Evolutionary conservation across 805 yeast genomes (phyloP).

Genomic region (Metschnikowia anglica): DNA sequence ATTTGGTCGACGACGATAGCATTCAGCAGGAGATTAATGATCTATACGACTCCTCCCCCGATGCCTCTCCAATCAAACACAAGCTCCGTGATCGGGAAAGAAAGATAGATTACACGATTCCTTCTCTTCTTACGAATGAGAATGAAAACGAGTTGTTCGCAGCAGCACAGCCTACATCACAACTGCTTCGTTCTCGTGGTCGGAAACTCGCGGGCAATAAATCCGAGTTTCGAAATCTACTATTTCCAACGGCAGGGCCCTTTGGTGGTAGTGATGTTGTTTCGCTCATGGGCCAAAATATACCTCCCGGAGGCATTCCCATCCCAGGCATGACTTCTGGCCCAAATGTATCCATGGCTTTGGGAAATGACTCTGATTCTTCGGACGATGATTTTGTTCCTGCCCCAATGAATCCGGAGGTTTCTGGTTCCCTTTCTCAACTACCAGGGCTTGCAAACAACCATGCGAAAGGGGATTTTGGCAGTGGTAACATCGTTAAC

Average conservation of each 20-base stretch:
- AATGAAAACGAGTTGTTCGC: slow-evolving; percentile 27
- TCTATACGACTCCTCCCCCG: slow-evolving; percentile 60
- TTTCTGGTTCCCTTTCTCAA: slow-evolving; percentile 2
- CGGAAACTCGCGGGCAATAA: slow-evolving; percentile 34
- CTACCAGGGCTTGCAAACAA: slow-evolving; percentile 11
- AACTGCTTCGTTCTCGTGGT: slow-evolving; percentile 31
- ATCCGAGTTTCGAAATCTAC: slow-evolving; percentile 56
- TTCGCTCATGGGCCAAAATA: slow-evolving; percentile 72
- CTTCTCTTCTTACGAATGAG: slow-evolving; percentile 69
- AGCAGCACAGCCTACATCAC: slow-evolving; percentile 13
- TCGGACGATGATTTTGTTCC: slow-evolving; percentile 52
- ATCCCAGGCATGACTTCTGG: slow-evolving; percentile 32
- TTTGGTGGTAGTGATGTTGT: slow-evolving; percentile 95
- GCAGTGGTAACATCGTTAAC: slow-evolving; percentile 18
- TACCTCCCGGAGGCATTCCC: slow-evolving; percentile 51
- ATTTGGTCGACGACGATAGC: slow-evolving; percentile 33
- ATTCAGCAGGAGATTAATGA: slow-evolving; percentile 68
- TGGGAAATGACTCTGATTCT: slow-evolving; percentile 55
- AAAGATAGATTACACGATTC: slow-evolving; percentile 70
- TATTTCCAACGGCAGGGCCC: slow-evolving; percentile 95
- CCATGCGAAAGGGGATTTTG: slow-evolving; percentile 5
- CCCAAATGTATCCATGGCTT: slow-evolving; percentile 27
- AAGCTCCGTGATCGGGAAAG: slow-evolving; percentile 52
- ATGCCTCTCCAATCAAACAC: slow-evolving; percentile 42
- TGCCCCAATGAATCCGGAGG: not conserved